Evolutionary conservation across 805 yeast genomes (phyloP), one percentile per base, ranked within the genome.

Genomic region (Blastobotrys terrestris): DNA sequence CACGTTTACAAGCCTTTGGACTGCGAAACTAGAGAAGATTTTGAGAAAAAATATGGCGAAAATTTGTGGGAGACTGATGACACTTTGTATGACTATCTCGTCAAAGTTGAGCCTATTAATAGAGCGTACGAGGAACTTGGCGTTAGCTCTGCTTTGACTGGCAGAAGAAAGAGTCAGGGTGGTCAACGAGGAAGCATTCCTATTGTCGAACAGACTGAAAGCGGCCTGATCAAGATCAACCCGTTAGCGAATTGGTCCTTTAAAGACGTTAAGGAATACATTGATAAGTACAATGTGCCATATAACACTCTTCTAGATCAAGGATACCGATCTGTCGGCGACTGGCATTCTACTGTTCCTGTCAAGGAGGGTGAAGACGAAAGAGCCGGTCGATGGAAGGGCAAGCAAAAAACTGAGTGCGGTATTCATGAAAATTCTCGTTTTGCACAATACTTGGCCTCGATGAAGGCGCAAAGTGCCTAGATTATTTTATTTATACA

Each of bases 351-450:
- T 1, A 92, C 98, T 0, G 81, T 71, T 31, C 97, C 98, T 1
- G 95, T 88, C 8, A 77, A 72, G 5, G 96, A 86, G 45, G 96
- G 95, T 7, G 97, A 89, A 65, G 97, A 92, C 64, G 98, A 92
- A 68, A 79, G 98, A 58, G 81, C 94, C n/a, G 98, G 98, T 0
- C 79, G 98, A 63, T 92, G 98, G 98, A 85, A 86, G 73, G 97
- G 97, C 1, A 79, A 85, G 66, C 77, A 81, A 8, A 92, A 92
- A 73, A 89, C 96, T 0, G 98, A 92, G 67, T 92, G 98, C 71
- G 98, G 98, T 2, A 90, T 92, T 51, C 98, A 92, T 64, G 86
- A 84, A 61, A 80, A 91, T 1, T 77, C 84, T 21, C 79, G 86
- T 57, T 92, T 86, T 65, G 81, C 86, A 0, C 76, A 86, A 63